Evolutionary conservation across 768 basidiomycete genomes (phyloP).

Genomic region (Xerocomus potaroensis): DNA sequence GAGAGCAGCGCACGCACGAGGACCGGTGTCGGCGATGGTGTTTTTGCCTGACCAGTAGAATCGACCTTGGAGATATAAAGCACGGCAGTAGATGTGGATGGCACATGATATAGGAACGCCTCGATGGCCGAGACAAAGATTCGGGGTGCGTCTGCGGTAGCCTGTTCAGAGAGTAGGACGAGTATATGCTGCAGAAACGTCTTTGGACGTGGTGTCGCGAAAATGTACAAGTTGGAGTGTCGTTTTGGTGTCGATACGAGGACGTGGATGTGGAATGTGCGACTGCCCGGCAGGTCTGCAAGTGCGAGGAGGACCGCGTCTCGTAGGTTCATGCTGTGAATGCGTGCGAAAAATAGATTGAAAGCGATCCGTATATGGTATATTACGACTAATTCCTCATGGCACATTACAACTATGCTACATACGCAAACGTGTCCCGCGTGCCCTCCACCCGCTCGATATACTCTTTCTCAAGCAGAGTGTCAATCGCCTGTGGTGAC

Average conservation of each 20-base stretch:
- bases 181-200: conserved; percentile 74
- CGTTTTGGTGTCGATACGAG: conserved; percentile 68
- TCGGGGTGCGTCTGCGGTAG: conserved; percentile 42
- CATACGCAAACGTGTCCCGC: conserved; percentile 62
- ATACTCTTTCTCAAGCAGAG: conserved; percentile 93
- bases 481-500: conserved; percentile 76
- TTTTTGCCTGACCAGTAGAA: conserved; percentile 70
- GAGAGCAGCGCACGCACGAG: conserved; percentile 64
- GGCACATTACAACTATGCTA: conserved; percentile 29
- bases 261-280: conserved; percentile 71
- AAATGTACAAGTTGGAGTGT: conserved; percentile 67
- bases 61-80: conserved; percentile 95
- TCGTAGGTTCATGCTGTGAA: conserved; percentile 44
- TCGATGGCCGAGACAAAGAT: conserved; percentile 80
- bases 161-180: conserved; percentile 66
- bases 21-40: conserved; percentile 63
- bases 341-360: conserved; percentile 22
- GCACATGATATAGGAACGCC: conserved; percentile 68
- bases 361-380: conserved; percentile 9
- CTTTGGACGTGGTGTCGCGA: conserved; percentile 61
- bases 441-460: conserved; percentile 90
- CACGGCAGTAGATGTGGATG: conserved; percentile 62
- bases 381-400: conserved; percentile 15
- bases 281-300: conserved; percentile 54
- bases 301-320: conserved; percentile 60